These are phyloP conservation scores for Mycena pura DNA, from an alignment of 768 basidiomycete genomes.

Conservation along the genomic window DNA sequence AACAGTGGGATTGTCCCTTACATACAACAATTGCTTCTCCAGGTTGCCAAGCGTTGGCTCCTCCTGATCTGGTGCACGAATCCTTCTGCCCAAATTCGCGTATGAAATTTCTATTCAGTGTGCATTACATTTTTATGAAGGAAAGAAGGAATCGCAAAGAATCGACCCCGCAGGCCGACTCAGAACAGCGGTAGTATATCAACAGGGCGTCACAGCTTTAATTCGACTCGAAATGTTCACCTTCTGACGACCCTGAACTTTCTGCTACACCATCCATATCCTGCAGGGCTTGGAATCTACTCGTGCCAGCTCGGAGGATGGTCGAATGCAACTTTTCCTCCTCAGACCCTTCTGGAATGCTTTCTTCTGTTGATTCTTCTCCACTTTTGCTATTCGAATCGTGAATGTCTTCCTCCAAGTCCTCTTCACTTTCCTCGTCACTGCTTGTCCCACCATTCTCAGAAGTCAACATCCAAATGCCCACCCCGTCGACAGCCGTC, in stretches of 20 bases:
- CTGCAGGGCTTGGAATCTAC: slow-evolving; percentile 22
- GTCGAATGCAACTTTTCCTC: not conserved
- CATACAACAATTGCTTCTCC: too few species aligned
- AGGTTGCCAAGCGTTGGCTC: too few species aligned
- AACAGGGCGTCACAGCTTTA: too few species aligned
- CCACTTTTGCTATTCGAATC: slow-evolving; percentile 10
- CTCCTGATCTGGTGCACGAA: too few species aligned
- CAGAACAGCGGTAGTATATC: too few species aligned
- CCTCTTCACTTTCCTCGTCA: slow-evolving; percentile 41
- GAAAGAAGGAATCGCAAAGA: too few species aligned
- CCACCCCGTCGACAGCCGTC: slow-evolving; percentile 43
- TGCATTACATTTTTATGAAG: too few species aligned
- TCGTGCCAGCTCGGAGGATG: slow-evolving; percentile 6
- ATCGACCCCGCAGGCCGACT: too few species aligned
- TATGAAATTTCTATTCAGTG: too few species aligned
- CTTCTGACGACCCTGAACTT: too few species aligned
- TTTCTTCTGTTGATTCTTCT: not conserved
- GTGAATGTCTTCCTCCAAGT: slow-evolving; percentile 35
- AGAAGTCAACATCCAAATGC: slow-evolving; percentile 64
- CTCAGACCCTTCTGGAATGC: slow-evolving; percentile 6
- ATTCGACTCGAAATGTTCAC: too few species aligned
- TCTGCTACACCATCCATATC: slow-evolving; percentile 16
- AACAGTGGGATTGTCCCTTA: too few species aligned
- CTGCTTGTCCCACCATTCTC: slow-evolving; percentile 40
- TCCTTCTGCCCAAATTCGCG: not conserved